A percentile compares a stretch with the other conserved stretches of the same genome.
phyloP scores from a whole-genome alignment of 352 stramenopile genomes.

The Globisporangium cederbergense region DNA sequence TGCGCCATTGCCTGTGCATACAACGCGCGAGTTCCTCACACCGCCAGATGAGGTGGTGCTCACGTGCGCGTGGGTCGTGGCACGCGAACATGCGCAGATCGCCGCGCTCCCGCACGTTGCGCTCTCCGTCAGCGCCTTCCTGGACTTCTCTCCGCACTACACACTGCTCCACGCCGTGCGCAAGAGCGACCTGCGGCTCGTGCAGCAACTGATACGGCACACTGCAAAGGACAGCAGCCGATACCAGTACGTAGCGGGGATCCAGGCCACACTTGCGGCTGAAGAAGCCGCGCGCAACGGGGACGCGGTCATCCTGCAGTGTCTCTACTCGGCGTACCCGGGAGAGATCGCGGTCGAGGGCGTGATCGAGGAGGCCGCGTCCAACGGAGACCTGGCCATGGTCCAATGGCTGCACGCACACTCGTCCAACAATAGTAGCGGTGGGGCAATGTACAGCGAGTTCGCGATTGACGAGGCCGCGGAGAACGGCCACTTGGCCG shows the following conservation, averaged over 20 bases:
- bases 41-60: constrained; percentile 5
- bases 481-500: constrained; percentile 17
- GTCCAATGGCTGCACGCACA: constrained; percentile 18
- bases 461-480: constrained; percentile 23
- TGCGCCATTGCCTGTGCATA: not conserved
- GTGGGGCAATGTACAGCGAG: not conserved
- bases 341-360: constrained; percentile 12
- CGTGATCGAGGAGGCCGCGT: constrained; percentile 16
- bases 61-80: constrained; percentile 14
- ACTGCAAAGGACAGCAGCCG: not conserved
- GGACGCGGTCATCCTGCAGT: constrained; percentile 10
- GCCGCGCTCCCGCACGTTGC: constrained; percentile 30
- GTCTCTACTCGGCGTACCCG: constrained; percentile 4
- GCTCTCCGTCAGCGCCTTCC: constrained; percentile 20
- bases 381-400: constrained; percentile 9
- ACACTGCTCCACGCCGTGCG: constrained; percentile 6
- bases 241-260: not conserved
- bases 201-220: not conserved
- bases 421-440: not conserved
- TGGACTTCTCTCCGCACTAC: constrained; percentile 27
- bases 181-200: constrained; percentile 12
- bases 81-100: constrained; percentile 17
- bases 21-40: not conserved
- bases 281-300: constrained; percentile 4
- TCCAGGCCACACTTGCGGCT: constrained; percentile 12